Base-by-base conservation (phyloP, 208 protist genomes). In the Tetramitus jugosus region DNA sequence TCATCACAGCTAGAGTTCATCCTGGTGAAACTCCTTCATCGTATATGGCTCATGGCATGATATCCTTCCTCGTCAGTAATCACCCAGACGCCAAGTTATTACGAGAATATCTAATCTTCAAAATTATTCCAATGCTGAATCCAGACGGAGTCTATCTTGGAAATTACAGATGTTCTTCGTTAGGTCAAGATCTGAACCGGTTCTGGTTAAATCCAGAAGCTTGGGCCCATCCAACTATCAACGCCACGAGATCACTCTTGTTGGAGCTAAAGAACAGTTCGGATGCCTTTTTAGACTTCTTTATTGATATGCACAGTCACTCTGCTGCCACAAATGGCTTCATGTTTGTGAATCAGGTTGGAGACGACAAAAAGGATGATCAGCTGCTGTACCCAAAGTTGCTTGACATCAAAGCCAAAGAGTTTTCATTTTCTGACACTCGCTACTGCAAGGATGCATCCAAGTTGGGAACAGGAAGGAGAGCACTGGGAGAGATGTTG, bases 51-150 rank as follows among this genome's bases (percentile, higher is more conserved):
- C 75, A 89, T 33, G 85, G 86, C 20, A 31, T 87, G 17, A 53
- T 89, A 0, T 68, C 82, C 45, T 88, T 69, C 35, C 6, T 87
- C 1, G 33, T 79, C 4, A 40, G 53, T 37, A 35, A 52, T 20
- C 46, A 61, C 40, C 53, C 56, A 2, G 37, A 82, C 20, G 84
- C 84, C 2, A 8, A 62, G 10, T 35, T 40, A 2, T 56, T 87
- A 8, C 29, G 76, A 60, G 76, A 88, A 35, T 77, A 79, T 31
- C 72, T 88, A 10, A 82, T 88, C 2, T 88, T 89, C 64, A 86
- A 89, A 49, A 82, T 89, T 62, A 76, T 89, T 29, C 86, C 86
- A 20, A 88, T 89, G 84, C 26, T 89, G 26, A 89, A 89, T 62
- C 84, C 85, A 14, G 86, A 89, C 56, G 86, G 86, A n/a, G 86